Evolutionary conservation across 2,329 filamentous ascomycete genomes (phyloP), one percentile per base, ranked within the genome.

Genomic region (Penicillium digitatum): DNA sequence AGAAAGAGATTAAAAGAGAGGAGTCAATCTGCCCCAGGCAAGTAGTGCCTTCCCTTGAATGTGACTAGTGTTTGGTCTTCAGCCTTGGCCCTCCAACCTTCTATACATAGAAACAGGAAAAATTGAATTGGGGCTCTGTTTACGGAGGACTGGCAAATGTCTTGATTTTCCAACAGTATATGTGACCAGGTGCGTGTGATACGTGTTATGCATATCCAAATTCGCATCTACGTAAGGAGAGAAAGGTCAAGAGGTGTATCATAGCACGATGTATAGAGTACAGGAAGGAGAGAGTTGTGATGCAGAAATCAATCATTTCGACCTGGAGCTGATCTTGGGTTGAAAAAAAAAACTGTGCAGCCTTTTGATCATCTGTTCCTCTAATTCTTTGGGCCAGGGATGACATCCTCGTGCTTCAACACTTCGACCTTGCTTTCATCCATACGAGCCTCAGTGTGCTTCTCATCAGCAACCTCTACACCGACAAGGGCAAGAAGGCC

Each of bases 401-500:
- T 47, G 2, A 51, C 42, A 29, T 63, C 51, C 27, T 62, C 55
- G 16, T 24, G 38, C 16, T 58, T 57, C 1, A 39, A 53, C 1
- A 47, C 27, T 10, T 48, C 49, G 0, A 54, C 9, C 34, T 51
- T 51, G 35, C 35, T 48, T 29, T 61, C 57, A 26, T 54, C 53
- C 12, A 27, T 16, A 14, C 11, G 11, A 10, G 31, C 24, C 12
- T 48, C 56, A 4, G 55, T 14, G 5, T 47, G 24, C 40, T 63
- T 60, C 46, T 57, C 60, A n/a, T 37, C 46, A 6, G 49, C 32
- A 29, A 53, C 39, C 32, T 66, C 67, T n/a, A 65, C 64, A 2
- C 64, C 66, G 10, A 70, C 56, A 7, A 70, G 55, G 2, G 64
- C 65, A 20, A 68, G 54, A 12, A 70, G 60, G 4, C 68, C 67